phyloP scores from a whole-genome alignment of 305 asterid species.

The Fraxinus nigra region DNA sequence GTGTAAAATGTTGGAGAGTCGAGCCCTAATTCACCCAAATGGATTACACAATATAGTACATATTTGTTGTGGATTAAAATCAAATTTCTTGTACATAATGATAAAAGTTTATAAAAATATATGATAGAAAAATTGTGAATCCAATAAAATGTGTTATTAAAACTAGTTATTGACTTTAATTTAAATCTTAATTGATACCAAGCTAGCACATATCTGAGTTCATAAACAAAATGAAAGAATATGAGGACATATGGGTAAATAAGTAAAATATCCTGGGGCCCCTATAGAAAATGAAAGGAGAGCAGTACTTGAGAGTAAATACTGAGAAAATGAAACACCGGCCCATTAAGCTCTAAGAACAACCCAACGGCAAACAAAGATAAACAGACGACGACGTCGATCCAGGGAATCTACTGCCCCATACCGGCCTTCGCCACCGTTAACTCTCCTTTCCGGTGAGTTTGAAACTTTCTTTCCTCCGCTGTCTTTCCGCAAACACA shows the following conservation, averaged over 20 bases:
- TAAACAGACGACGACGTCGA: neutral
- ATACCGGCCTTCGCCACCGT: constrained; percentile 29
- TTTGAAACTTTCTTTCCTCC: constrained; percentile 3
- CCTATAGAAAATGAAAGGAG: neutral
- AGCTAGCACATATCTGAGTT: too few species aligned
- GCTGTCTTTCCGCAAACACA: neutral
- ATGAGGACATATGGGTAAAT: neutral
- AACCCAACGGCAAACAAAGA: neutral
- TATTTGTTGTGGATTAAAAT: too few species aligned
- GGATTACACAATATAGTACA: neutral
- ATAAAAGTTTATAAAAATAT: too few species aligned
- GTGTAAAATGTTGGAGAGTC: neutral
- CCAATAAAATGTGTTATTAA: too few species aligned
- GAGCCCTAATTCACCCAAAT: neutral
- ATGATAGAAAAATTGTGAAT: neutral
- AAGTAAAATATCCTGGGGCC: neutral
- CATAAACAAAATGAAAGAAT: neutral
- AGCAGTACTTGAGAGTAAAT: neutral
- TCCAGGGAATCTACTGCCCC: constrained; percentile 20
- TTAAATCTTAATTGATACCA: neutral
- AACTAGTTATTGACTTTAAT: too few species aligned
- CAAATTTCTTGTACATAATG: neutral
- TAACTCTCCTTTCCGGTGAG: constrained; percentile 30
- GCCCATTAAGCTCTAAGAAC: neutral
- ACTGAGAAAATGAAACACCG: neutral